Evolutionary conservation across 208 protist genomes (phyloP).

Genomic region (Angomonas deanei): DNA sequence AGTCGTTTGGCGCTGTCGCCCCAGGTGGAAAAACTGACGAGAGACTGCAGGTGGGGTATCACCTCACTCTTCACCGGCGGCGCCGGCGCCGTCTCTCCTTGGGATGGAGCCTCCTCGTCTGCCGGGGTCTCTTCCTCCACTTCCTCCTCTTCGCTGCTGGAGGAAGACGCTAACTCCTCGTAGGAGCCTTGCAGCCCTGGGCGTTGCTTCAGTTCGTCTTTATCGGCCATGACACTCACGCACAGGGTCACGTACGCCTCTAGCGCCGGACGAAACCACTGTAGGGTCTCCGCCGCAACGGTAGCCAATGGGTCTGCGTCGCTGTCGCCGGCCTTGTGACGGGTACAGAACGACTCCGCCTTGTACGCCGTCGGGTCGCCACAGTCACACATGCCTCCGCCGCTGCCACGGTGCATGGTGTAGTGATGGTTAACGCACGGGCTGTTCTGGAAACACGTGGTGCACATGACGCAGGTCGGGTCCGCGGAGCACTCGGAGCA

Average conservation of each 20-base stretch:
- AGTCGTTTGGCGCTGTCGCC: neutral
- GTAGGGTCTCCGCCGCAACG: constrained; percentile 14
- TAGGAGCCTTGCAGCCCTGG: no score
- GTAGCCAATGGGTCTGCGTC: constrained; percentile 11
- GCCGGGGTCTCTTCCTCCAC: neutral
- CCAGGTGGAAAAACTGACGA: neutral
- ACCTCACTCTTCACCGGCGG: constrained; percentile 12
- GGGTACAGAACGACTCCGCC: constrained; percentile 50
- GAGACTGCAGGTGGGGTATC: neutral
- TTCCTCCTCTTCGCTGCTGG: neutral
- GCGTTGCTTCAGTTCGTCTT: no score
- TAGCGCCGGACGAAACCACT: neutral
- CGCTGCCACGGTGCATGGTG: constrained; percentile 44
- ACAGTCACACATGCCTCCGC: constrained; percentile 91
- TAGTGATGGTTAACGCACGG: constrained; percentile 68
- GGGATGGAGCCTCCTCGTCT: constrained; percentile 11
- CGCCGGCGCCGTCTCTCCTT: constrained; percentile 14
- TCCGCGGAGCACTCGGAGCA: constrained; percentile 88
- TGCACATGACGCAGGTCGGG: constrained; percentile 86
- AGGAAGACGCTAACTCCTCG: no score
- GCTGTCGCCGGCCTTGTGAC: constrained; percentile 25
- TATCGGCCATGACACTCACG: neutral
- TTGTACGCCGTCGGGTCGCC: constrained; percentile 87
- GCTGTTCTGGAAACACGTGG: constrained; percentile 85
- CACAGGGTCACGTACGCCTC: neutral